A percentile compares a stretch with the other conserved stretches of the same genome.
These are phyloP conservation scores for Chaetomium fimeti DNA, from an alignment of 495 filamentous ascomycete species.

Conservation along the genomic window DNA sequence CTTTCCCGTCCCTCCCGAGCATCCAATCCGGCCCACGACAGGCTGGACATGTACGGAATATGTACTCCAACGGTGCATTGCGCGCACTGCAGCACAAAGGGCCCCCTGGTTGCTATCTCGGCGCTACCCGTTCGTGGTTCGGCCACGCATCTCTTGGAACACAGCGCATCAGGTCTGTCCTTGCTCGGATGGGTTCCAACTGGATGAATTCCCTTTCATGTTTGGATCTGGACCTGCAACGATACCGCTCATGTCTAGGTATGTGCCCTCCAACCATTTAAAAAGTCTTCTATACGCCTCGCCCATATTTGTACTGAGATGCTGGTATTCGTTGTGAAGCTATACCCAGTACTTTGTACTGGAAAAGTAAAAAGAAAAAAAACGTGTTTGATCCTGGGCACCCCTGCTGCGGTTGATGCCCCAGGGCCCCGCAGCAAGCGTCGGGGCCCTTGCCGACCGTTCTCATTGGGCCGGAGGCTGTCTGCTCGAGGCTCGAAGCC, in stretches of 20 bases:
- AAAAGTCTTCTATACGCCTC: background rate
- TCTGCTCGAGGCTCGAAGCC: background rate
- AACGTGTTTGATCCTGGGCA: no score
- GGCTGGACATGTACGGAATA: background rate
- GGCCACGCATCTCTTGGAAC: no score
- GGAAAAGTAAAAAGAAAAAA: no score
- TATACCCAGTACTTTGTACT: no score
- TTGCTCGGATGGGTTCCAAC: no score
- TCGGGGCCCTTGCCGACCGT: background rate
- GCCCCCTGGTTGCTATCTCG: no score
- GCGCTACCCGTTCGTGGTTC: no score
- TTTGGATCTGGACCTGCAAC: background rate
- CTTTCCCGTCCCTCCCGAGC: conserved; percentile 27
- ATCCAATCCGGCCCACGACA: conserved; percentile 1
- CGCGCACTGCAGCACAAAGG: background rate
- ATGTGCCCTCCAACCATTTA: no score
- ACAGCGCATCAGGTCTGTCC: no score
- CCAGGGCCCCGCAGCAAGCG: background rate
- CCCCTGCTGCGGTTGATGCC: no score
- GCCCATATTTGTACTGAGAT: background rate
- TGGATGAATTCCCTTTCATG: background rate
- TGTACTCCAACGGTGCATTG: background rate
- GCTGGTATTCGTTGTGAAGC: no score
- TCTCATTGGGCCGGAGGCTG: background rate
- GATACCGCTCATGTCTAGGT: background rate